Conservation (phyloP, 2,329 filamentous ascomycete species). For the Alternaria brassicae region DNA sequence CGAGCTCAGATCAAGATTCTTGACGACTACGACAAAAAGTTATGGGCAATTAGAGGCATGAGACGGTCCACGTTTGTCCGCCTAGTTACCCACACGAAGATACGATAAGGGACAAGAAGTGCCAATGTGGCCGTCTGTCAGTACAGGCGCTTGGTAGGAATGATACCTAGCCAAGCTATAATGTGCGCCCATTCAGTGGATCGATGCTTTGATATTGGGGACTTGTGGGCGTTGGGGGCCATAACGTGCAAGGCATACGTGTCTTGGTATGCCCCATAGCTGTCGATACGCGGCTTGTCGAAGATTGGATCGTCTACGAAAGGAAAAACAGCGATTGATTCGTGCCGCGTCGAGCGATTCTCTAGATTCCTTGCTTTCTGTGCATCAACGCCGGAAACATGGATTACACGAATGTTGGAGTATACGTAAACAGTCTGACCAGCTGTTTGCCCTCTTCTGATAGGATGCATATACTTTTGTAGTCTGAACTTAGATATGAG, state of each 20-base stretch:
- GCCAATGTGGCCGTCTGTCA: slow-evolving; percentile 16
- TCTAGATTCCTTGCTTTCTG: neutral
- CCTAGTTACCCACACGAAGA: neutral
- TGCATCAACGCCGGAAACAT: neutral
- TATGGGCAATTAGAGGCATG: neutral
- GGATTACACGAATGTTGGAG: neutral
- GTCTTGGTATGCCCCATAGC: neutral
- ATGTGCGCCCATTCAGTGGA: neutral
- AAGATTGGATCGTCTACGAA: neutral
- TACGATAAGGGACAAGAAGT: slow-evolving; percentile 3
- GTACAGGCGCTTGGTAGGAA: neutral
- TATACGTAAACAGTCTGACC: neutral
- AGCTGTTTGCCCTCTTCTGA: neutral
- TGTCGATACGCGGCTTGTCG: neutral
- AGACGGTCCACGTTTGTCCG: neutral
- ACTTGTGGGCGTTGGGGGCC: neutral
- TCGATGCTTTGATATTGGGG: neutral
- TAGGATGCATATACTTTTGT: neutral
- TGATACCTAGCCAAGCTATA: neutral
- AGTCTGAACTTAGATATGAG: neutral
- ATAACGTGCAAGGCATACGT: neutral
- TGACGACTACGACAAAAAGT: too few relatives aligned
- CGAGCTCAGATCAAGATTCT: neutral
- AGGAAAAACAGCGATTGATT: neutral
- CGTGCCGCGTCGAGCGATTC: neutral